Base-by-base conservation (phyloP, 2,329 filamentous ascomycete genomes). In the Ascochyta clinopodiicola region DNA sequence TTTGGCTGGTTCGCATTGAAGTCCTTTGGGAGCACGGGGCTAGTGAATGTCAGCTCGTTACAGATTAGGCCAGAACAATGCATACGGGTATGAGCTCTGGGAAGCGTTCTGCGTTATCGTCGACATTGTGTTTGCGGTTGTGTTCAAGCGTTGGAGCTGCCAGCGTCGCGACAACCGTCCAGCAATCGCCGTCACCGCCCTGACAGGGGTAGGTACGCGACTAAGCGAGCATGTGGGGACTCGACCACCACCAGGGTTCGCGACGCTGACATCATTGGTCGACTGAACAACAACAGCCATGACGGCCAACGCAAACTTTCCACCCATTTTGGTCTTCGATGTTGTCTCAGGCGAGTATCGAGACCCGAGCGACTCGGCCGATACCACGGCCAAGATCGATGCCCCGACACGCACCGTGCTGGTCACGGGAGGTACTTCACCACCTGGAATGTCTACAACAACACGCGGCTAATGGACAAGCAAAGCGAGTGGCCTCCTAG, bases 1-100 rank as follows among this genome's bases (percentile, higher is more conserved):
- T 88, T 81, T 31, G 94, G 92, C 77, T 99, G 95, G 75, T 94
- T 92, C 47, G 86, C 88, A 73, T 93, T 91, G 84, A 99, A 99
- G 64, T 87, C 79, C 60, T 91, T 87, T 24, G 93, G 92, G 48
- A 91, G 84, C 60, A 88, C 87, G 22, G 94, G 92, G 17, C 85
- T 86, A 45, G 25, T 17, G n/a, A 9, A 1, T 19, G 34, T 68
- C 34, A 67, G 57, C 49, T 5, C 31, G 5, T 2, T 12, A 34
- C 24, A 24, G 15, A 10, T 7, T 1, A 6, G 5, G 6, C n/a
- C 1, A 6, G 10, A 5, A 19, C 3, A 9, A 1, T 24, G 2
- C 81, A 63, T 74, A 85, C 77, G 89, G 88, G 62, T 88, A 85
- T 51, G 87, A 89, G 77, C 90, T 93, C 76, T 94, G 89, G 44